Percentiles rank a stretch among this genome's conserved stretches.
These are phyloP conservation scores for Tanacetum coccineum DNA, from an alignment of 129 eudicot species.

Conservation along the genomic window DNA sequence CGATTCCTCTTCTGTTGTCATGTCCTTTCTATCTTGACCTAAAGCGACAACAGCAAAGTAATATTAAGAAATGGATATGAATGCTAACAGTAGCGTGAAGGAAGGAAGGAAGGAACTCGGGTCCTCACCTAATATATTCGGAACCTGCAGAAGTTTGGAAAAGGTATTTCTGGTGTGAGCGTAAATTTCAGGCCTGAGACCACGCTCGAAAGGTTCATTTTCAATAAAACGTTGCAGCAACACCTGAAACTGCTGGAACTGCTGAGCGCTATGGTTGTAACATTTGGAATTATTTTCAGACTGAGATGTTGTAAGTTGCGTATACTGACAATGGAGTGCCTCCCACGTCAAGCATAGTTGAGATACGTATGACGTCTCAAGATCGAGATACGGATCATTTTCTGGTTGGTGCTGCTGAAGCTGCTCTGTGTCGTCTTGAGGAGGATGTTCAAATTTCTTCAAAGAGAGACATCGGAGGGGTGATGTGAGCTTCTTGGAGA, in stretches of 20 bases:
- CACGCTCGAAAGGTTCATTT: slow-evolving; percentile 85
- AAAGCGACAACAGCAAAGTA: not conserved
- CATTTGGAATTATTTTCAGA: slow-evolving; percentile 43
- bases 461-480: slow-evolving; percentile 83
- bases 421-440: slow-evolving; percentile 58
- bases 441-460: slow-evolving; percentile 47
- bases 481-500: slow-evolving; percentile 72
- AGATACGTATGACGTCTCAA: slow-evolving; percentile 85
- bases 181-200: slow-evolving; percentile 67
- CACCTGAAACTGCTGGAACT: slow-evolving; percentile 88
- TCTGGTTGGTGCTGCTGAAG: slow-evolving; percentile 54
- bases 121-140: slow-evolving; percentile 64
- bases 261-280: slow-evolving; percentile 84
- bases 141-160: slow-evolving; percentile 86
- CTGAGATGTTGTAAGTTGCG: slow-evolving; percentile 54
- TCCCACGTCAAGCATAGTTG: slow-evolving; percentile 96
- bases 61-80: not conserved
- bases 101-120: not conserved
- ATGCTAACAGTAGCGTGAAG: not conserved
- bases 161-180: slow-evolving; percentile 63
- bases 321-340: slow-evolving; percentile 84
- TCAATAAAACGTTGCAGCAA: slow-evolving; percentile 85
- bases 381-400: slow-evolving; percentile 60
- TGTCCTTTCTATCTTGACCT: slow-evolving; percentile 52
- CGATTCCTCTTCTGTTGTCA: slow-evolving; percentile 47